Percentiles rank a stretch among this genome's conserved stretches.
These are phyloP conservation scores for Penicillium verhagenii DNA, from an alignment of 495 filamentous ascomycete species.

Conservation along the genomic window DNA sequence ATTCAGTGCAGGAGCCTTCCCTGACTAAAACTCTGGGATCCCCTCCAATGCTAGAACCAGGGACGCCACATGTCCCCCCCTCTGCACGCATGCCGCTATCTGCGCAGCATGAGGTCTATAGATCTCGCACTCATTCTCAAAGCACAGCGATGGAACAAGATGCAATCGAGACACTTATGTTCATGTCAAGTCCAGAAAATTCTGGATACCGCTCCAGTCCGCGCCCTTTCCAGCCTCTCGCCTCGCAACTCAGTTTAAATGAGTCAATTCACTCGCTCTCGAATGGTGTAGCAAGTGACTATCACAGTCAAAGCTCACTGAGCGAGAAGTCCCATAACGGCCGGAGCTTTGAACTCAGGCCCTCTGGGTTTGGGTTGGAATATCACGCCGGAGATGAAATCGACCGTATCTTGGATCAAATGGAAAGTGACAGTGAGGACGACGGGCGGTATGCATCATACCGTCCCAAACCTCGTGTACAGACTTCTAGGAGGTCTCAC, in stretches of 20 bases:
- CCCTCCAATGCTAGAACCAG: slow-evolving; percentile 25
- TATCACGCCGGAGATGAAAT: slow-evolving; percentile 48
- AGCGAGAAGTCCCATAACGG: slow-evolving; percentile 13
- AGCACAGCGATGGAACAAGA: slow-evolving; percentile 78
- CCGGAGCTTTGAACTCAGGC: slow-evolving; percentile 4
- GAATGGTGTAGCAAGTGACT: slow-evolving; percentile 5
- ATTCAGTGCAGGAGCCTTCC: slow-evolving; percentile 36
- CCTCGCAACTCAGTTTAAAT: slow-evolving; percentile 31
- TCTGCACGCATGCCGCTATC: slow-evolving; percentile 24
- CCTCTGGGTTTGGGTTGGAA: slow-evolving; percentile 24
- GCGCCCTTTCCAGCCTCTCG: slow-evolving; percentile 21
- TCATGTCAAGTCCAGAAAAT: slow-evolving; percentile 84
- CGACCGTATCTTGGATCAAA: slow-evolving; percentile 52
- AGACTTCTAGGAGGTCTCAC: slow-evolving; percentile 8
- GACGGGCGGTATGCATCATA: slow-evolving; percentile 26
- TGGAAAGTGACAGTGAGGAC: slow-evolving; percentile 48
- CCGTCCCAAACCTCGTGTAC: slow-evolving; percentile 8
- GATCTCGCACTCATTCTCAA: slow-evolving; percentile 56
- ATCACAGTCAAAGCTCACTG: slow-evolving; percentile 23
- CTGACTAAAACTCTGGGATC: slow-evolving; percentile 20
- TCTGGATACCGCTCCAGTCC: slow-evolving; percentile 52
- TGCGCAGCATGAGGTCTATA: slow-evolving; percentile 24
- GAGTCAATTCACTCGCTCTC: slow-evolving; percentile 27
- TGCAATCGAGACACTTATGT: slow-evolving; percentile 81
- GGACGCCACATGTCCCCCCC: slow-evolving; percentile 36